A percentile compares a stretch with the other conserved stretches of the same genome.
Conservation (phyloP, 352 stramenopile species). For the Pythium scleroteichum region DNA sequence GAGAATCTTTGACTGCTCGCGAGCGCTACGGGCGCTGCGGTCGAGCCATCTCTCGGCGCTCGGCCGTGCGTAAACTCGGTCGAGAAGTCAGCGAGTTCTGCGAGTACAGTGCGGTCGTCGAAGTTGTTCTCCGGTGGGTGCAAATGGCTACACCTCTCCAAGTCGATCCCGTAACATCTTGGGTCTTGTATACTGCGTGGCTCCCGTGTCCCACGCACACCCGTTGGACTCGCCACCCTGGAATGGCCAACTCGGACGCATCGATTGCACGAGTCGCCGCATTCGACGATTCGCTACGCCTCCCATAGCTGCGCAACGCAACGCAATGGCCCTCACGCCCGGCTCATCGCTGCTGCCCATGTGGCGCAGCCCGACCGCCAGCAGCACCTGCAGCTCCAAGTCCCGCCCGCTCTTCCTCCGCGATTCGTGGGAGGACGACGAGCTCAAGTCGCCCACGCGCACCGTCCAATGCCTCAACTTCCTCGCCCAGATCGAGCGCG, state of each 20-base stretch:
- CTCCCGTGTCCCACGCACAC: neutral
- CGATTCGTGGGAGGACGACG: conserved; percentile 22
- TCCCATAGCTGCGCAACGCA: neutral
- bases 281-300: neutral
- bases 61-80: neutral
- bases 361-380: conserved; percentile 24
- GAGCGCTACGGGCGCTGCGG: too few relatives aligned
- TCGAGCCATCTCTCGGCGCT: too few relatives aligned
- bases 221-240: neutral
- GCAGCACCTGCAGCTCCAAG: conserved; percentile 9
- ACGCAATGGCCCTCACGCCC: neutral
- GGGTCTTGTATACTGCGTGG: conserved; percentile 10
- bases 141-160: conserved; percentile 17
- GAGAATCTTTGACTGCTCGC: too few relatives aligned
- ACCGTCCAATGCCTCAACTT: conserved; percentile 28
- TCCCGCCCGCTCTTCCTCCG: neutral
- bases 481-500: conserved; percentile 21
- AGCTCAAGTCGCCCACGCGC: conserved; percentile 12
- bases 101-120: neutral
- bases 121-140: conserved; percentile 4
- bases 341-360: conserved; percentile 19
- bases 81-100: neutral
- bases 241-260: neutral
- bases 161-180: neutral
- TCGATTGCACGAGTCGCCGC: too few relatives aligned